phyloP scores from a whole-genome alignment of 2,329 filamentous ascomycete genomes.

The Fonsecaea pedrosoi region DNA sequence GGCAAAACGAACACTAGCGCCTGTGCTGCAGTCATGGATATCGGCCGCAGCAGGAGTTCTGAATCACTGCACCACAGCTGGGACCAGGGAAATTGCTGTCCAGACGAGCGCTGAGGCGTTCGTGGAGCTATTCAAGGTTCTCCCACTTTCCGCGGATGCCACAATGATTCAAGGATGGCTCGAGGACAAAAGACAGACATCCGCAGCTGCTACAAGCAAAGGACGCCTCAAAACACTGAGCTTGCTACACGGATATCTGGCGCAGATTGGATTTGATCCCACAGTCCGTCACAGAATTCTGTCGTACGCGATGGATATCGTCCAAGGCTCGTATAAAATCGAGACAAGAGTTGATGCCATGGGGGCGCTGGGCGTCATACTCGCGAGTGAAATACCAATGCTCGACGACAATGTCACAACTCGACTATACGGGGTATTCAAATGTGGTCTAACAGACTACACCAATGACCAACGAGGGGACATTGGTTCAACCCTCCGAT shows the following conservation, averaged over 20 bases:
- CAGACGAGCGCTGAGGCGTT: constrained; percentile 50
- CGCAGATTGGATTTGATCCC: neutral
- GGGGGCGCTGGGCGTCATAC: constrained; percentile 29
- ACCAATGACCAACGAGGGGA: constrained; percentile 89
- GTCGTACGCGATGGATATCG: constrained; percentile 27
- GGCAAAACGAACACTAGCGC: too few relatives aligned
- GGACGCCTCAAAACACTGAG: constrained; percentile 54
- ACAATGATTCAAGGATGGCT: constrained; percentile 50
- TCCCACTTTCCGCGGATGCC: constrained; percentile 45
- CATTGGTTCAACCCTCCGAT: constrained; percentile 82
- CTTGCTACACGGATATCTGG: constrained; percentile 47
- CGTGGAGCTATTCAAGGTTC: constrained; percentile 49
- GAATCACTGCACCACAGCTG: constrained; percentile 49
- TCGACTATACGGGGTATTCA: constrained; percentile 41
- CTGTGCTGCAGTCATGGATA: constrained; percentile 40
- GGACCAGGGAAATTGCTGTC: constrained; percentile 49
- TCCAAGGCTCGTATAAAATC: constrained; percentile 34
- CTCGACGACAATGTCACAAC: neutral
- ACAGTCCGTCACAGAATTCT: constrained; percentile 21
- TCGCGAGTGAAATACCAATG: constrained; percentile 5
- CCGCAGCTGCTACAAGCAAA: constrained; percentile 49
- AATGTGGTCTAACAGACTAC: constrained; percentile 75
- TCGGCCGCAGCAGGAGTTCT: constrained; percentile 44
- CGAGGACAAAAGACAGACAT: constrained; percentile 46
- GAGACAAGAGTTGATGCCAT: constrained; percentile 39